Evolutionary conservation across 2,329 filamentous ascomycete species (phyloP).

Genomic region (Zasmidium cellare): DNA sequence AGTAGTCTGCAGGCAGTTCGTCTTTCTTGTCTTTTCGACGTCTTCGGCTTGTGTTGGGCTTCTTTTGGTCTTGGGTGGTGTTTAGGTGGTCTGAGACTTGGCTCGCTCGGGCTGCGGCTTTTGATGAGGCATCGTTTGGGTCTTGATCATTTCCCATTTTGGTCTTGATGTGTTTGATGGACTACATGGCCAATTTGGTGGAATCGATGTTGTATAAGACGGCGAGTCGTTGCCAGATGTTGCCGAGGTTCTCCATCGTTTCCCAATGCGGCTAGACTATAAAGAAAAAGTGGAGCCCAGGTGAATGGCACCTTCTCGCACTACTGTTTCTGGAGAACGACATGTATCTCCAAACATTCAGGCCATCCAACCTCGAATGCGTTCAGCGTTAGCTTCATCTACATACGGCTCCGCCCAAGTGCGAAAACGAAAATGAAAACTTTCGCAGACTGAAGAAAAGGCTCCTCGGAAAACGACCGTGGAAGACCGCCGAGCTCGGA

Average conservation of each 20-base stretch:
- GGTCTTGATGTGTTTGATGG: neutral
- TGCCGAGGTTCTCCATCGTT: neutral
- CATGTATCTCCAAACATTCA: too few species aligned
- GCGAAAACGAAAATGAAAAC: neutral
- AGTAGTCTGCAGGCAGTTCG: slow-evolving; percentile 60
- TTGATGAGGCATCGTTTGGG: slow-evolving; percentile 1
- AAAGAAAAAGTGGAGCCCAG: too few species aligned
- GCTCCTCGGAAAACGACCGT: neutral
- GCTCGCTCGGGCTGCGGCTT: slow-evolving; percentile 26
- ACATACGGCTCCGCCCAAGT: too few species aligned
- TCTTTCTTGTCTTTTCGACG: slow-evolving; percentile 38
- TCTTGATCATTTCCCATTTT: slow-evolving; percentile 1
- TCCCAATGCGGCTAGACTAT: neutral
- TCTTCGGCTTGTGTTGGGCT: slow-evolving; percentile 28
- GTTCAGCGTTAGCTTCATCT: too few species aligned
- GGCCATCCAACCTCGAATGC: too few species aligned
- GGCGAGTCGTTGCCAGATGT: neutral
- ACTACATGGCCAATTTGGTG: neutral
- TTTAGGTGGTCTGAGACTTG: slow-evolving; percentile 33
- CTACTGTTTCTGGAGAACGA: too few species aligned
- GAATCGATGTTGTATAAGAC: neutral
- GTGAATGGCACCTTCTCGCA: too few species aligned
- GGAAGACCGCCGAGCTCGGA: neutral
- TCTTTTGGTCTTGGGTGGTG: slow-evolving; percentile 40
- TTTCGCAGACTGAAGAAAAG: neutral